These are phyloP conservation scores for Dipteronia dyeriana DNA, from an alignment of 345 rosid genomes.

Conservation along the genomic window DNA sequence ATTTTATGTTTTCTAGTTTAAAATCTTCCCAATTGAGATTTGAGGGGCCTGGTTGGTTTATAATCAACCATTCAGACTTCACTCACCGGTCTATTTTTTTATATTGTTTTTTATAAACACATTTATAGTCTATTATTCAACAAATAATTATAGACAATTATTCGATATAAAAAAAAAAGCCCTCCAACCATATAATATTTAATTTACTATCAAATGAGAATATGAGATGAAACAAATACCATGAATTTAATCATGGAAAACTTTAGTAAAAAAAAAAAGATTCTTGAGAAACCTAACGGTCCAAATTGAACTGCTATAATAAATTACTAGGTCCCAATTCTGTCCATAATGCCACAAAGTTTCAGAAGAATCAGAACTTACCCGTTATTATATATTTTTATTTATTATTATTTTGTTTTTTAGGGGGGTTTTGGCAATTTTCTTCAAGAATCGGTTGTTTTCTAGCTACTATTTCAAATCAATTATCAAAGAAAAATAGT, in stretches of 20 bases:
- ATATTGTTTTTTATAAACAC: neutral
- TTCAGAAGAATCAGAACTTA: constrained; percentile 7
- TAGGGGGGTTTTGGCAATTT: neutral
- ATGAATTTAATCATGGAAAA: neutral
- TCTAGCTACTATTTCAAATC: neutral
- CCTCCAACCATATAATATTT: neutral
- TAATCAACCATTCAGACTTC: neutral
- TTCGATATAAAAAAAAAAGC: too few relatives aligned
- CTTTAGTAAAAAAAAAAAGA: neutral
- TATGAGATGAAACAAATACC: neutral
- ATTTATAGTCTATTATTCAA: too few relatives aligned
- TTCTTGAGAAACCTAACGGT: constrained; percentile 9
- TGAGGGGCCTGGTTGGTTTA: neutral
- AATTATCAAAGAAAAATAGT: too few relatives aligned
- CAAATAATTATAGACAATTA: neutral
- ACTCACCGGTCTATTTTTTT: neutral
- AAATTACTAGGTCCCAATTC: constrained; percentile 5
- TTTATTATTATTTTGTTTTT: neutral
- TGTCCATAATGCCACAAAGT: neutral
- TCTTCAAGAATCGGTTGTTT: neutral
- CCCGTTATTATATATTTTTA: neutral
- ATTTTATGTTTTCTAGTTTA: neutral
- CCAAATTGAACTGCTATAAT: neutral
- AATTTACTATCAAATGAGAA: neutral
- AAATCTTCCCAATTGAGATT: neutral